phyloP scores from a whole-genome alignment of 768 basidiomycete species.

The Hemileccinum impolitum region DNA sequence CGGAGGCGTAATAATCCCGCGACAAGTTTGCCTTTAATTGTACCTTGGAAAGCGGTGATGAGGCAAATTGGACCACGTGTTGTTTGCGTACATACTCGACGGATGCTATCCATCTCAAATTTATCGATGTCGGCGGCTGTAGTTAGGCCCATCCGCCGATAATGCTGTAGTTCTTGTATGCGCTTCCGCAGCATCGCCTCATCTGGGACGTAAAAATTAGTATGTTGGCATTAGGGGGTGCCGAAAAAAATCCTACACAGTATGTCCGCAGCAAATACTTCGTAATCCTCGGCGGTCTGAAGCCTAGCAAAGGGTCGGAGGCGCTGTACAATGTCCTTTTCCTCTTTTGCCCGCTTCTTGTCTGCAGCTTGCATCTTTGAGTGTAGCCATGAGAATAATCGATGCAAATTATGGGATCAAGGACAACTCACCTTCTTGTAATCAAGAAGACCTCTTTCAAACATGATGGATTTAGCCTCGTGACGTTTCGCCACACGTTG shows the following conservation, averaged over 20 bases:
- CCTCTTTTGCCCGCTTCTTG: conserved; percentile 87
- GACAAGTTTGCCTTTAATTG: conserved; percentile 57
- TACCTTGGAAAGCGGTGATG: conserved; percentile 36
- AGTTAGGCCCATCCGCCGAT: conserved; percentile 80
- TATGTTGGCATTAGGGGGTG: no score
- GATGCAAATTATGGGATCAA: no score
- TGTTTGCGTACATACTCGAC: conserved; percentile 51
- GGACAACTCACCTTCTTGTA: conserved; percentile 78
- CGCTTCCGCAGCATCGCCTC: conserved; percentile 84
- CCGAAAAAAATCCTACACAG: conserved; percentile 59
- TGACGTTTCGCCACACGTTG: conserved; percentile 83
- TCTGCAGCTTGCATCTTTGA: conserved; percentile 84
- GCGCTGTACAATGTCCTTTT: conserved; percentile 85
- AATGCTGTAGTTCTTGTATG: conserved; percentile 89
- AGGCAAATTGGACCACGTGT: neutral
- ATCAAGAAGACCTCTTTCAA: conserved; percentile 86
- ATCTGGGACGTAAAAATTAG: conserved; percentile 44
- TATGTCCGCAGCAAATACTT: conserved; percentile 82
- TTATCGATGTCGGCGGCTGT: conserved; percentile 88
- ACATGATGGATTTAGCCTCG: conserved; percentile 86
- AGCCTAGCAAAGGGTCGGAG: conserved; percentile 88
- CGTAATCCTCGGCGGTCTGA: conserved; percentile 90
- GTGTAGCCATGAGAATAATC: conserved; percentile 3
- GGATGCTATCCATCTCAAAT: conserved; percentile 72
- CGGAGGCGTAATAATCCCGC: conserved; percentile 55